Percentiles rank a stretch among this genome's conserved stretches.
Conservation (phyloP, 257 asterid species). For the Fraxinus anomala region DNA sequence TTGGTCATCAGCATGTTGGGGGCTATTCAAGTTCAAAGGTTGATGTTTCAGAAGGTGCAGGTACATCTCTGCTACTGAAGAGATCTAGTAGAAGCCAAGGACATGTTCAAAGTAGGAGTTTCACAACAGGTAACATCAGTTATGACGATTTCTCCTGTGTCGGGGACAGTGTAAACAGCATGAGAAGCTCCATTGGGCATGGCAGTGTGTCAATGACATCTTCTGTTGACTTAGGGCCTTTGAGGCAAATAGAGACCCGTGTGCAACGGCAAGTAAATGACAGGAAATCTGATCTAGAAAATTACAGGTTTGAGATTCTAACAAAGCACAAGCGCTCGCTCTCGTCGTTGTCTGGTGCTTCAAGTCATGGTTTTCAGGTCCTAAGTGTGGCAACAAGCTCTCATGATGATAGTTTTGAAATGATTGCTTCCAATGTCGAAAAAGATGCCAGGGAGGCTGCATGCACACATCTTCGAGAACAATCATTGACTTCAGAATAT, state of each 20-base stretch:
- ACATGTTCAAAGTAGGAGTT: slow-evolving; percentile 72
- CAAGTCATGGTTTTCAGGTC: slow-evolving; percentile 55
- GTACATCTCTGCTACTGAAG: slow-evolving; percentile 74
- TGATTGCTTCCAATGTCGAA: slow-evolving; percentile 38
- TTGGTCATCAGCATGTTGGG: slow-evolving; percentile 28
- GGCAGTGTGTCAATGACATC: slow-evolving; percentile 78
- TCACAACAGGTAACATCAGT: slow-evolving; percentile 67
- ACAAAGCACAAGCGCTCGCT: slow-evolving; percentile 64
- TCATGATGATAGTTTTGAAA: slow-evolving; percentile 51
- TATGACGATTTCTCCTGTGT: slow-evolving; percentile 76
- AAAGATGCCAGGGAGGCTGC: slow-evolving; percentile 39
- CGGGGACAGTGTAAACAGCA: slow-evolving; percentile 68
- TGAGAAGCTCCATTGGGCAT: slow-evolving; percentile 76
- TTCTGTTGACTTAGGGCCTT: slow-evolving; percentile 75
- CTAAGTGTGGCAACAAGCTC: slow-evolving; percentile 51
- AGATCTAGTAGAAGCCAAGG: slow-evolving; percentile 59
- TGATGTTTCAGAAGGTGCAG: slow-evolving; percentile 64
- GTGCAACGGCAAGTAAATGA: slow-evolving; percentile 69
- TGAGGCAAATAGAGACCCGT: slow-evolving; percentile 55
- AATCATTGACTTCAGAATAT: slow-evolving; percentile 44
- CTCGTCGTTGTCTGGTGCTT: slow-evolving; percentile 78
- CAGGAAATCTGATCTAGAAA: slow-evolving; percentile 65
- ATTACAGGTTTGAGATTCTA: slow-evolving; percentile 51
- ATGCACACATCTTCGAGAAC: slow-evolving; percentile 40
- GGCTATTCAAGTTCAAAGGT: slow-evolving; percentile 38